Evolutionary conservation across 768 basidiomycete genomes (phyloP).

Genomic region (Naganishia kalamii): DNA sequence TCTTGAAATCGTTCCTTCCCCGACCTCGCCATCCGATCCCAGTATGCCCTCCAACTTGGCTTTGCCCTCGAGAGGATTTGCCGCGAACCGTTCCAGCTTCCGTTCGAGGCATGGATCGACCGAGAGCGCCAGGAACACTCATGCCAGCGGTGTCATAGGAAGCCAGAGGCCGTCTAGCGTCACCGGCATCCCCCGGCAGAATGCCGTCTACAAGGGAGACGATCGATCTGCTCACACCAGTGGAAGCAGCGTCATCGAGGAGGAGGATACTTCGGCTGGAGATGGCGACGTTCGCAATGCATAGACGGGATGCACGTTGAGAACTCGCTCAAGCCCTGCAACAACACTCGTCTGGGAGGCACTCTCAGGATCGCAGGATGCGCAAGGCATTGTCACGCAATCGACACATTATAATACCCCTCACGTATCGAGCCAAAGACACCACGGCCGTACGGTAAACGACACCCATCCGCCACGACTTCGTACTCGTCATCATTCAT

Average conservation of each 20-base stretch:
- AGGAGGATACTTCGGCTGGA: conserved; percentile 16
- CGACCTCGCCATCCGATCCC: conserved; percentile 11
- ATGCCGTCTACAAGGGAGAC: conserved; percentile 3
- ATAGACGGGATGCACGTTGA: neutral
- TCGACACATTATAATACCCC: too few relatives aligned
- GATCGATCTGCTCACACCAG: conserved; percentile 20
- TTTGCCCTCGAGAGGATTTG: neutral
- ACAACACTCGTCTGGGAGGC: too few relatives aligned
- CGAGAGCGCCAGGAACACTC: neutral
- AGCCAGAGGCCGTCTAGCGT: conserved; percentile 19
- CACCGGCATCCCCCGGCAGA: neutral
- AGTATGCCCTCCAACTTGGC: conserved; percentile 3
- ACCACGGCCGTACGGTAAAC: too few relatives aligned
- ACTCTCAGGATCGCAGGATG: too few relatives aligned
- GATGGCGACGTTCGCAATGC: neutral
- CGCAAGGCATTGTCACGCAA: too few relatives aligned
- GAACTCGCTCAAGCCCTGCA: neutral
- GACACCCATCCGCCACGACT: too few relatives aligned
- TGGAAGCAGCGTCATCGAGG: conserved; percentile 24
- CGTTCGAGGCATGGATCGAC: conserved; percentile 3
- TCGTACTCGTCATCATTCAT: too few relatives aligned
- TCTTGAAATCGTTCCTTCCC: conserved; percentile 17
- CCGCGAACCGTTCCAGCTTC: conserved; percentile 4
- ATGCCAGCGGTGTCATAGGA: conserved; percentile 21
- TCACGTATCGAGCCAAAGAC: too few relatives aligned